These are phyloP conservation scores for Trichophyton mentagrophytes DNA, from an alignment of 2,329 filamentous ascomycete genomes.

Conservation along the genomic window DNA sequence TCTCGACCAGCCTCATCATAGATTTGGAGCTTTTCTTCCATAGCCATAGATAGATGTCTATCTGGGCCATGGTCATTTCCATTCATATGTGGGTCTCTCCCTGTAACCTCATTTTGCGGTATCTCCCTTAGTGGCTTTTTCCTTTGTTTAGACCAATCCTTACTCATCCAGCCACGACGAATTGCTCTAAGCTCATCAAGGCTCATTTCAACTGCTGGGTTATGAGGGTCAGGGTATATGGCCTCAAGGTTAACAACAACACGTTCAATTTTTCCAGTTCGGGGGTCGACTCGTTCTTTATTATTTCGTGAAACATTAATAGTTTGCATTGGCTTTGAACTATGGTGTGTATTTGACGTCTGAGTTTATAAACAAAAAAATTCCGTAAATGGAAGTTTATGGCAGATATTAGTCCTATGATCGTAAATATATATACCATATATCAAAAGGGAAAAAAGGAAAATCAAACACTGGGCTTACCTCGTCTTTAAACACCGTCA, in stretches of 20 bases:
- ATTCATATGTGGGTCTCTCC: conserved; percentile 15
- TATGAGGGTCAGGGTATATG: conserved; percentile 66
- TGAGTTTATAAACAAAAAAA: conserved; percentile 39
- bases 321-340: conserved; percentile 24
- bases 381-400: conserved; percentile 25
- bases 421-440: conserved; percentile 59
- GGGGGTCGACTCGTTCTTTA: conserved; percentile 70
- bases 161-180: conserved; percentile 53
- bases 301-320: conserved; percentile 58
- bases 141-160: conserved; percentile 38
- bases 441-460: conserved; percentile 22
- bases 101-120: conserved; percentile 28
- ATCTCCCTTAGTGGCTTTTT: conserved; percentile 43
- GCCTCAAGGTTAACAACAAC: conserved; percentile 77
- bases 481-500: conserved; percentile 89
- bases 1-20: conserved; percentile 16
- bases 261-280: conserved; percentile 69
- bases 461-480: conserved; percentile 49
- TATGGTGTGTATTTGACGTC: conserved; percentile 25
- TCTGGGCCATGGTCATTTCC: conserved; percentile 15
- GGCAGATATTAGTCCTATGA: conserved; percentile 83
- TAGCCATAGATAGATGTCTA: conserved; percentile 19
- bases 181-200: conserved; percentile 85
- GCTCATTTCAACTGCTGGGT: conserved; percentile 62
- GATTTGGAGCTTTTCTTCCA: conserved; percentile 23